A percentile compares a stretch with the other conserved stretches of the same genome.
Conservation (phyloP, 208 protist genomes). For the Acanthamoeba divionensis region DNA sequence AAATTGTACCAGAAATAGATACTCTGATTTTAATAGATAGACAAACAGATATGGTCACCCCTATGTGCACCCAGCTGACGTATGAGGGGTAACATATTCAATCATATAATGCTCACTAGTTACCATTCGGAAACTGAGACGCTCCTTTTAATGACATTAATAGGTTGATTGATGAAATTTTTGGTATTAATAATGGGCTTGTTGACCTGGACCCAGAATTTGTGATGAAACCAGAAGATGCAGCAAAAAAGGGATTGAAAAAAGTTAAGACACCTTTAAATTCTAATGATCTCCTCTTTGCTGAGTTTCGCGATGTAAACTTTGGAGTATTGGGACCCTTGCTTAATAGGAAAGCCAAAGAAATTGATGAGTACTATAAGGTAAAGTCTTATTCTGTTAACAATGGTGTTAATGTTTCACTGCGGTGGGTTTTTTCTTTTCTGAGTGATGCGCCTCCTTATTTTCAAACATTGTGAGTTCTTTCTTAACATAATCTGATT, state of each 20-base stretch:
- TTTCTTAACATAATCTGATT: no score
- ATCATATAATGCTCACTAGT: no score
- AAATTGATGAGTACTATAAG: slow-evolving; percentile 71
- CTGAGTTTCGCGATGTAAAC: slow-evolving; percentile 68
- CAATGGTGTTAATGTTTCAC: not conserved
- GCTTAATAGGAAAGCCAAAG: slow-evolving; percentile 65
- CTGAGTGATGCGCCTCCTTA: no score
- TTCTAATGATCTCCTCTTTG: slow-evolving; percentile 63
- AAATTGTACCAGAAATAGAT: slow-evolving; percentile 70
- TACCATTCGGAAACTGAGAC: no score
- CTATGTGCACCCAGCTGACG: slow-evolving; percentile 78
- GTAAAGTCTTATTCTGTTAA: not conserved
- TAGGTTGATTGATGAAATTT: slow-evolving; percentile 76
- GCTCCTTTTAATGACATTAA: no score
- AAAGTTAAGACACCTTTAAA: slow-evolving; percentile 65
- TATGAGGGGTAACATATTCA: slow-evolving; percentile 78
- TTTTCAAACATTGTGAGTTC: no score
- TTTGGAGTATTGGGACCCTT: slow-evolving; percentile 63
- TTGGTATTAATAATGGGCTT: slow-evolving; percentile 70
- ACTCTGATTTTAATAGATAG: slow-evolving; percentile 72
- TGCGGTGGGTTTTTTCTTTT: no score
- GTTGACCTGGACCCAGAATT: slow-evolving; percentile 52
- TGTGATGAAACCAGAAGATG: not conserved
- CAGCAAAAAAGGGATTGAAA: not conserved
- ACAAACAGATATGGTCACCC: slow-evolving; percentile 72